Conservation (phyloP, 2,329 filamentous ascomycete genomes). For the Ophiobolus disseminans region DNA sequence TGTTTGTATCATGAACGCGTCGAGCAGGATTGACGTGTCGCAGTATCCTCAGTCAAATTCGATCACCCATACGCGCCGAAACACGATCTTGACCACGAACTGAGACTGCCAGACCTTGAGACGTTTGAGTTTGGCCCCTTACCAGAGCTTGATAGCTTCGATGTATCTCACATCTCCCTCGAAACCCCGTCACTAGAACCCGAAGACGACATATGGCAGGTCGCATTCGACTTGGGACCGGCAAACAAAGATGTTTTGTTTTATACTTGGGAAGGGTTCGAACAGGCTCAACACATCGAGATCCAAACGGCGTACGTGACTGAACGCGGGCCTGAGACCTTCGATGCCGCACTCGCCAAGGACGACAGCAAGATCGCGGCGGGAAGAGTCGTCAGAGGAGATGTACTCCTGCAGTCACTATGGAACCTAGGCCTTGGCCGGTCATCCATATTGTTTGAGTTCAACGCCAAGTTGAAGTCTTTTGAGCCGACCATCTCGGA, state of each 20-base stretch:
- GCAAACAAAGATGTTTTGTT: slow-evolving; percentile 50
- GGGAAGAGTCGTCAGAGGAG: slow-evolving; percentile 47
- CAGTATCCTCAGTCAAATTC: slow-evolving; percentile 46
- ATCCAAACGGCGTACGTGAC: slow-evolving; percentile 65
- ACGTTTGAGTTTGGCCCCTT: slow-evolving; percentile 50
- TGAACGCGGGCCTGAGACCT: slow-evolving; percentile 70
- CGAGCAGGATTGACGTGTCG: slow-evolving; percentile 26
- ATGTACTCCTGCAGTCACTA: slow-evolving; percentile 59
- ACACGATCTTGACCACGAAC: slow-evolving; percentile 40
- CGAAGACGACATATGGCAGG: slow-evolving; percentile 51
- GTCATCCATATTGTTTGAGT: slow-evolving; percentile 74
- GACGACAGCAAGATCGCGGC: slow-evolving; percentile 52
- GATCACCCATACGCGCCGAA: slow-evolving; percentile 51
- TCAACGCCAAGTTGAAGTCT: slow-evolving; percentile 58
- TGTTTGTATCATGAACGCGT: slow-evolving; percentile 29
- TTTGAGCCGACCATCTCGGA: slow-evolving; percentile 60
- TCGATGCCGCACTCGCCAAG: slow-evolving; percentile 65
- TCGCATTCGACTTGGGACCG: slow-evolving; percentile 42
- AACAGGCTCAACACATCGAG: slow-evolving; percentile 51
- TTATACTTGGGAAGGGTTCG: slow-evolving; percentile 75
- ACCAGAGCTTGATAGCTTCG: slow-evolving; percentile 42
- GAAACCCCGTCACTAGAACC: slow-evolving; percentile 32
- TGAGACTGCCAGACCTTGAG: slow-evolving; percentile 49
- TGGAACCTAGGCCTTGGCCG: slow-evolving; percentile 73
- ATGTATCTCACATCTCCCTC: slow-evolving; percentile 39